Evolutionary conservation across 192 early-diverging fungal species (phyloP).

Genomic region (Backusella tuberculispora): DNA sequence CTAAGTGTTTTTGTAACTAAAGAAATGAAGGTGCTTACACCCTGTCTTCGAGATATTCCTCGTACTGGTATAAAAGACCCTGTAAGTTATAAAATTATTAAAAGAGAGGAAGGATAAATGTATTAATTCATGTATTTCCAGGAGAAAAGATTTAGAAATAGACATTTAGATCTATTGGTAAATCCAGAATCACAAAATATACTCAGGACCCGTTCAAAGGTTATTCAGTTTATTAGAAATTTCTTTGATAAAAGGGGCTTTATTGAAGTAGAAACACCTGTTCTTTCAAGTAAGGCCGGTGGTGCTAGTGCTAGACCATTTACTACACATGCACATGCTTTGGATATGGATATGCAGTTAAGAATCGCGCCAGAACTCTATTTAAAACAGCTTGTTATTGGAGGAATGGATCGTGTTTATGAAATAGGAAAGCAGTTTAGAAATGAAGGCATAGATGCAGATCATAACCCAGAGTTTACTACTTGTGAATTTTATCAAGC

Average conservation of each 20-base stretch:
- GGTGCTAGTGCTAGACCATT: constrained; percentile 88
- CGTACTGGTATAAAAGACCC: constrained; percentile 63
- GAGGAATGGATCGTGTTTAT: constrained; percentile 82
- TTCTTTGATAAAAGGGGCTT: constrained; percentile 71
- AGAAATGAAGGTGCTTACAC: constrained; percentile 59
- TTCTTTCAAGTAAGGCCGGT: constrained; percentile 71
- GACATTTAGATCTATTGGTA: constrained; percentile 77
- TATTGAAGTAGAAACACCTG: constrained; percentile 86
- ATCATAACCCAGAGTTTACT: constrained; percentile 91
- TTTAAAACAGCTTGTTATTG: constrained; percentile 88
- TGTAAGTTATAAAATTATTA: constrained; percentile 17
- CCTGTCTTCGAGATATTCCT: constrained; percentile 74
- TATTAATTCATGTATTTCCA: not conserved
- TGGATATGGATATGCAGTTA: constrained; percentile 72
- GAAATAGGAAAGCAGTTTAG: constrained; percentile 92
- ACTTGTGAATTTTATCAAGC: constrained; percentile 91
- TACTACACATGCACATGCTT: constrained; percentile 64
- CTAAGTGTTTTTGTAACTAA: constrained; percentile 65
- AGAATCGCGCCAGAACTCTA: constrained; percentile 86
- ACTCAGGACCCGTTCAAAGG: constrained; percentile 61
- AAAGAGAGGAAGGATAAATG: not conserved
- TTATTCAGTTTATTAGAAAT: constrained; percentile 63
- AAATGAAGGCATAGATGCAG: constrained; percentile 88
- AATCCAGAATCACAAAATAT: constrained; percentile 57
- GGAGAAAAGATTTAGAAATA: constrained; percentile 71